Percentiles rank a stretch among this genome's conserved stretches.
Conservation (phyloP, 2,329 filamentous ascomycete species). For the Didymella sp. region DNA sequence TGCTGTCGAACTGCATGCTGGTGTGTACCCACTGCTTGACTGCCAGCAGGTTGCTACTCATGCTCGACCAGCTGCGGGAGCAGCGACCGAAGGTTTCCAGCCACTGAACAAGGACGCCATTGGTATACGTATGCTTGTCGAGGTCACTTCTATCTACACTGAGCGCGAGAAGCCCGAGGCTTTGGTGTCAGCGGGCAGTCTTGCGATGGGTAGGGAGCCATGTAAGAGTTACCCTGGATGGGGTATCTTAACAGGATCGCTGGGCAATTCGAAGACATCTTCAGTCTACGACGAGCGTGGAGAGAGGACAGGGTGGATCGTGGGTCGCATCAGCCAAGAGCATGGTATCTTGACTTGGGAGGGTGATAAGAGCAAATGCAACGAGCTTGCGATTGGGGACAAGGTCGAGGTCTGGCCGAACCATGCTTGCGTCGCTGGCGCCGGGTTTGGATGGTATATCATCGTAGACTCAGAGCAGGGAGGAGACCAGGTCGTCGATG, state of each 20-base stretch:
- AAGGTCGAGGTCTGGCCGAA: constrained; percentile 78
- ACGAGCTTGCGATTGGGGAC: constrained; percentile 66
- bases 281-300: constrained; percentile 38
- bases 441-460: constrained; percentile 74
- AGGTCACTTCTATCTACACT: constrained; percentile 73
- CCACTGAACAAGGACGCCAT: constrained; percentile 63
- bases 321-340: constrained; percentile 77
- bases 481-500: constrained; percentile 69
- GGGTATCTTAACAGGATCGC: constrained; percentile 72
- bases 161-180: constrained; percentile 62
- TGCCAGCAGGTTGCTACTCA: constrained; percentile 80
- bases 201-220: constrained; percentile 76
- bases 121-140: constrained; percentile 72
- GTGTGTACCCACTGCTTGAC: constrained; percentile 77
- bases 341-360: constrained; percentile 75
- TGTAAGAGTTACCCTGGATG: constrained; percentile 75
- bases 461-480: constrained; percentile 69
- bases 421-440: constrained; percentile 79
- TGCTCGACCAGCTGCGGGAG: constrained; percentile 55
- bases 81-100: constrained; percentile 24
- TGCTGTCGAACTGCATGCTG: constrained; percentile 73
- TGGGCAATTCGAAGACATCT: constrained; percentile 32
- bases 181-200: constrained; percentile 70
- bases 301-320: constrained; percentile 64
- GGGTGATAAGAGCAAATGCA: constrained; percentile 42